phyloP scores from a whole-genome alignment of 164 flowering plant species.

The Platanus orientalis region DNA sequence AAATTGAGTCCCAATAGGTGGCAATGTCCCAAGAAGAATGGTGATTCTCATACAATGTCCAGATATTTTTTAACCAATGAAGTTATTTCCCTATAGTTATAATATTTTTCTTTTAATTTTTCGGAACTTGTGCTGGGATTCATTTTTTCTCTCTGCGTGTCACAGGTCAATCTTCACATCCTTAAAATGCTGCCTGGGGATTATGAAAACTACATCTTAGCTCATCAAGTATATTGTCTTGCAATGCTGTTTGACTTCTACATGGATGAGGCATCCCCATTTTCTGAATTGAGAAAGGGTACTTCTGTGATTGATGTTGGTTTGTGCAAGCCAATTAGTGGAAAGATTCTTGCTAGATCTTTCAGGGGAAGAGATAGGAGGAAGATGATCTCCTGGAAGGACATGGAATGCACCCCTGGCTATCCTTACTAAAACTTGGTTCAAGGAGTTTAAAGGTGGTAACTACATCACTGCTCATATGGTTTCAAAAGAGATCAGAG shows the following conservation, averaged over 20 bases:
- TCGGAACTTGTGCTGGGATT: neutral
- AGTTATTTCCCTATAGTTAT: too few species aligned
- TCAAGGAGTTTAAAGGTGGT: neutral
- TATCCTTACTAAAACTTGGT: neutral
- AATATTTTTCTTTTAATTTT: too few species aligned
- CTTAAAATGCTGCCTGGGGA: slow-evolving; percentile 54
- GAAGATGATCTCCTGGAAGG: slow-evolving; percentile 50
- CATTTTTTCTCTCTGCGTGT: neutral
- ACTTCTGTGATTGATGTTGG: slow-evolving; percentile 72
- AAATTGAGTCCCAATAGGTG: too few species aligned
- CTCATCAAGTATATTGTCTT: slow-evolving; percentile 72
- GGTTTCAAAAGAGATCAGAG: slow-evolving; percentile 52
- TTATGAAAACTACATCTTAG: slow-evolving; percentile 55
- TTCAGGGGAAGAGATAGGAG: slow-evolving; percentile 35
- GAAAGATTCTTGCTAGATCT: slow-evolving; percentile 59
- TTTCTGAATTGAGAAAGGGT: slow-evolving; percentile 36
- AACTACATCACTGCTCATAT: neutral
- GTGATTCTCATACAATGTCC: too few species aligned
- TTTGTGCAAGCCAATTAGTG: slow-evolving; percentile 62
- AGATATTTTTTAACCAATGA: too few species aligned
- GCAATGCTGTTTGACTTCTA: slow-evolving; percentile 85
- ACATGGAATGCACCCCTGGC: slow-evolving; percentile 35
- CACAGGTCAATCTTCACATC: slow-evolving; percentile 80
- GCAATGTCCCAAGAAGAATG: too few species aligned
- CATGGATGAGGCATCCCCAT: slow-evolving; percentile 39